Evolutionary conservation across 441 rosid genomes (phyloP), one percentile per base, ranked within the genome.

Genomic region (Erodium texanum): DNA sequence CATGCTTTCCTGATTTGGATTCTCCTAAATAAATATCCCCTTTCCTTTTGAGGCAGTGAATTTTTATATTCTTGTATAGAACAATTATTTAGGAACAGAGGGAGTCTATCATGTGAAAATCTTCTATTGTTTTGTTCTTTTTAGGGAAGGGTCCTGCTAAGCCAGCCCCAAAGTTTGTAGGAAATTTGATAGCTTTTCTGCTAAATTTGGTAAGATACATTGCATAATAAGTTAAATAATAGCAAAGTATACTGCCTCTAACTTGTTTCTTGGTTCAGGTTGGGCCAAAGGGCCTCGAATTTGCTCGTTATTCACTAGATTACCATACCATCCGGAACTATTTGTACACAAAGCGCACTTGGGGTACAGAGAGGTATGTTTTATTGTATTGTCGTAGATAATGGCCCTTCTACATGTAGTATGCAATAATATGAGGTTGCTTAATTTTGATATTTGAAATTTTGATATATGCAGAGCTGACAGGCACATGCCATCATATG

Each of bases 241-340:
- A n/a, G 58, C 19, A 50, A n/a, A 15, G 19, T 50, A 3, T 50
- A 50, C 58, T n/a, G 58, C 18, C 16, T 59, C 71, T 78, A 32
- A 77, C 50, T 24, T 45, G 62, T n/a, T 62, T 66, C 59, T 24
- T 66, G 56, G 65, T 50, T 72, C 84, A 90, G 98, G 79, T 93
- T 82, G 93, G 97, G 32, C 98, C 98, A 1, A 93, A 89, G 79
- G 98, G 98, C 68, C 80, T 93, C 70, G 98, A 93, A 81, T 93
- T 90, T 74, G 98, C 98, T 23, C 89, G 96, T 50, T 93, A 90
- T 79, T 93, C 95, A 15, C 88, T 90, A 12, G 97, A 93, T 76
- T 93, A 93, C 81, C 98, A 90, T 82, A 93, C 98, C 3, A 90
- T 90, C 75, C 82, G 98, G 80, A 93, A 93, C 82, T 90, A 84